Conservation (phyloP, 75 land plant genomes). For the Larix kaempferi region DNA sequence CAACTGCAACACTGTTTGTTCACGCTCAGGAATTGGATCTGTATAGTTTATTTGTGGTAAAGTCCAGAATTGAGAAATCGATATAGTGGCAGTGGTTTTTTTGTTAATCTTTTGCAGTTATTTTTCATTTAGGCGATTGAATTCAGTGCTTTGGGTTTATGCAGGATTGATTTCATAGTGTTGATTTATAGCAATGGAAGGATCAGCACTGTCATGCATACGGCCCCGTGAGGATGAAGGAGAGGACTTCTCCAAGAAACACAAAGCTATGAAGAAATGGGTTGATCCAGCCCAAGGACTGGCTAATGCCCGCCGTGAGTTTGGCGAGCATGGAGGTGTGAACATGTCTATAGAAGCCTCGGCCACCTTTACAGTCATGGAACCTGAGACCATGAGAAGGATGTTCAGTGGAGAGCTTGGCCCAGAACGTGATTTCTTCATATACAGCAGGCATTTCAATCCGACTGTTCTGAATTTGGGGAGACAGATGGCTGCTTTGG, state of each 20-base stretch:
- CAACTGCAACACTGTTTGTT: too few relatives aligned
- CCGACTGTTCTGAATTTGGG: conserved; percentile 84
- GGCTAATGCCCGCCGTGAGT: conserved; percentile 76
- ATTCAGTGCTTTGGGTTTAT: too few relatives aligned
- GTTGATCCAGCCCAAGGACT: conserved; percentile 70
- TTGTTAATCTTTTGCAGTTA: too few relatives aligned
- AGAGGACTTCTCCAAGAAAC: conserved; percentile 1
- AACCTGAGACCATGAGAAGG: conserved; percentile 80
- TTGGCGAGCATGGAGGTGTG: conserved; percentile 98
- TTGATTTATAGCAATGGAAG: not conserved
- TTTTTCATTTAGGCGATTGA: too few relatives aligned
- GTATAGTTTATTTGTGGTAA: too few relatives aligned
- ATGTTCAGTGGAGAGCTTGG: conserved; percentile 89
- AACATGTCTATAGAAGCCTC: conserved; percentile 98
- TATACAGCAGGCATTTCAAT: conserved; percentile 95
- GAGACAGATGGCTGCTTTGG: conserved; percentile 89
- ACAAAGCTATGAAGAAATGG: conserved; percentile 15
- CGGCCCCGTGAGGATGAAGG: not conserved
- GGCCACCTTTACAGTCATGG: conserved; percentile 96
- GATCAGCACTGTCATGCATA: not conserved
- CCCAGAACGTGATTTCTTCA: conserved; percentile 84
- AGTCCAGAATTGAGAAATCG: too few relatives aligned
- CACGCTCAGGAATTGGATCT: too few relatives aligned
- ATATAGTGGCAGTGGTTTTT: too few relatives aligned
- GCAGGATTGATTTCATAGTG: too few relatives aligned